Percentiles rank a stretch among this genome's conserved stretches.
phyloP scores from a whole-genome alignment of 441 rosid species.

The Mallotus repandus region DNA sequence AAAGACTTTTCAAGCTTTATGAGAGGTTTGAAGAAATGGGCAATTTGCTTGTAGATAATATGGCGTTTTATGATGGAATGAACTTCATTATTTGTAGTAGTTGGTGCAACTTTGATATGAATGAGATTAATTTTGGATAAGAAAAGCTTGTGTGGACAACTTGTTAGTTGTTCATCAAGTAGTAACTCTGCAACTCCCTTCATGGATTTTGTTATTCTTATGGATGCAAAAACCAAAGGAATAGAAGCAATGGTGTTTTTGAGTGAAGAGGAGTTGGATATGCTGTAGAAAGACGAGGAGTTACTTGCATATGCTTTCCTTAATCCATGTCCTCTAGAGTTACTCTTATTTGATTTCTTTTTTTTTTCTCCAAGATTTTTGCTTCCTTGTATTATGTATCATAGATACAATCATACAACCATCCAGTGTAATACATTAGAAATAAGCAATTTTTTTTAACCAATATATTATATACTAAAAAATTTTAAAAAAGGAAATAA shows the following conservation, averaged over 20 bases:
- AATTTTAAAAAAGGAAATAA: too few relatives aligned
- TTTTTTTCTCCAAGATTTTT: too few relatives aligned
- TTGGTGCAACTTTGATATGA: slow-evolving; percentile 21
- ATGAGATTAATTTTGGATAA: slow-evolving; percentile 33
- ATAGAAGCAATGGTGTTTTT: slow-evolving; percentile 29
- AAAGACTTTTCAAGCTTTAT: background rate
- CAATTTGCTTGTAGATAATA: background rate
- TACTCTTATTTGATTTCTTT: too few relatives aligned
- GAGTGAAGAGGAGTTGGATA: slow-evolving; percentile 20
- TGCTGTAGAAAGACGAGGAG: slow-evolving; percentile 1
- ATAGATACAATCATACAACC: too few relatives aligned
- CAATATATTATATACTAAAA: too few relatives aligned
- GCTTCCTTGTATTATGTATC: too few relatives aligned
- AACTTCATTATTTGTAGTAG: slow-evolving; percentile 11
- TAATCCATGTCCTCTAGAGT: slow-evolving; percentile 10
- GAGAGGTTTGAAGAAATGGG: background rate
- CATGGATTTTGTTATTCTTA: background rate
- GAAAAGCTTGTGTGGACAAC: slow-evolving; percentile 24
- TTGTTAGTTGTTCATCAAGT: background rate
- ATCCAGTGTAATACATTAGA: too few relatives aligned
- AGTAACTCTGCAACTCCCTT: too few relatives aligned
- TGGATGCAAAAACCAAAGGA: slow-evolving; percentile 28
- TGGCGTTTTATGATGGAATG: background rate
- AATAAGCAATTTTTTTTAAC: too few relatives aligned
- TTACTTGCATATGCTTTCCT: slow-evolving; percentile 5